Percentiles rank a stretch among this genome's conserved stretches.
These are phyloP conservation scores for Candida schatavii DNA, from an alignment of 805 yeast genomes.

Conservation along the genomic window DNA sequence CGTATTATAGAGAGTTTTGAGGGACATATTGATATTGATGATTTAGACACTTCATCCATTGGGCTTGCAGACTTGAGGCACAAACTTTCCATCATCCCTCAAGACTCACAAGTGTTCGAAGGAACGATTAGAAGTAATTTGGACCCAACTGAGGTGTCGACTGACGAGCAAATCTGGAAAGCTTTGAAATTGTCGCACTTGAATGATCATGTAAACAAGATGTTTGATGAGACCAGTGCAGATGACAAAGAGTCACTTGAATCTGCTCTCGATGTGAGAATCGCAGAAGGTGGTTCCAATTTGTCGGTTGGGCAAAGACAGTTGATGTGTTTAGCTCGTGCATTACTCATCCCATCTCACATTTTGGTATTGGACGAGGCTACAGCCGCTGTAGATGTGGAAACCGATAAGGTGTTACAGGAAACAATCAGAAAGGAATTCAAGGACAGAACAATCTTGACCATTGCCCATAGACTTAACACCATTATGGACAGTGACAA, in stretches of 20 bases:
- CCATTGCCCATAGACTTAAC: constrained; percentile 82
- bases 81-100: constrained; percentile 42
- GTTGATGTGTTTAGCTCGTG: constrained; percentile 77
- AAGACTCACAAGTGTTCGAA: constrained; percentile 45
- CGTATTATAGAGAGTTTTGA: constrained; percentile 38
- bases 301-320: constrained; percentile 54
- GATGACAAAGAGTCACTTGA: constrained; percentile 18
- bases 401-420: constrained; percentile 75
- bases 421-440: constrained; percentile 75
- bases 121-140: constrained; percentile 41
- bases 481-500: constrained; percentile 80
- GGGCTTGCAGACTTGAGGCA: constrained; percentile 43
- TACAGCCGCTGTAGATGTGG: constrained; percentile 86
- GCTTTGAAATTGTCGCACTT: constrained; percentile 43
- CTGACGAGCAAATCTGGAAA: constrained; percentile 40
- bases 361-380: constrained; percentile 80
- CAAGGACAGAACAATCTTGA: constrained; percentile 72
- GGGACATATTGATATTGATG: constrained; percentile 38
- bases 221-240: constrained; percentile 31
- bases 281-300: constrained; percentile 46
- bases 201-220: constrained; percentile 38
- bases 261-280: constrained; percentile 32
- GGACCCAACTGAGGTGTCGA: constrained; percentile 38
- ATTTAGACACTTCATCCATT: constrained; percentile 29
- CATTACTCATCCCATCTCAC: constrained; percentile 56